Conservation (phyloP, 2,329 filamentous ascomycete species). For the Claviceps maximensis region DNA sequence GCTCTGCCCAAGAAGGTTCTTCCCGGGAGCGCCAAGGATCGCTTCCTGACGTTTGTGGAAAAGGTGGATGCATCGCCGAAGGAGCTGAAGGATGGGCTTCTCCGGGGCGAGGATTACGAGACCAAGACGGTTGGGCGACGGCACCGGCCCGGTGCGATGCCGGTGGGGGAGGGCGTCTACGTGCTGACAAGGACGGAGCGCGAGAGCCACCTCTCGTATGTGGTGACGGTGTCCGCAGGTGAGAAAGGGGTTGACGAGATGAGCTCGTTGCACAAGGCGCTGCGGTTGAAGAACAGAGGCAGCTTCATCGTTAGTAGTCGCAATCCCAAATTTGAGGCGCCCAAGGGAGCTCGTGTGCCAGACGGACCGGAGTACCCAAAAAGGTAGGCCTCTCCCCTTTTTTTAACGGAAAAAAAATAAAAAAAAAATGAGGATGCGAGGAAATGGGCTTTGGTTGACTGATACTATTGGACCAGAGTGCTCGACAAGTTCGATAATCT, state of each 20-base stretch:
- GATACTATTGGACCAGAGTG: slow-evolving; percentile 31
- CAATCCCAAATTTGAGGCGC: slow-evolving; percentile 60
- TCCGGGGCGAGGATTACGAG: slow-evolving; percentile 52
- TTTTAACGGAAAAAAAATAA: too few relatives aligned
- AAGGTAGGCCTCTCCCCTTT: slow-evolving; percentile 33
- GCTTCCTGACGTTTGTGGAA: slow-evolving; percentile 74
- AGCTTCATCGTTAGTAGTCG: slow-evolving; percentile 66
- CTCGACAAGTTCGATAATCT: slow-evolving; percentile 57
- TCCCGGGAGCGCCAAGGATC: slow-evolving; percentile 53
- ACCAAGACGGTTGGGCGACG: slow-evolving; percentile 64
- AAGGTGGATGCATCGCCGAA: slow-evolving; percentile 53
- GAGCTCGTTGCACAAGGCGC: slow-evolving; percentile 58
- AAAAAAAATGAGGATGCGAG: too few relatives aligned
- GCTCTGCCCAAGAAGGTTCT: slow-evolving; percentile 76
- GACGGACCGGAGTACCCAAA: slow-evolving; percentile 57
- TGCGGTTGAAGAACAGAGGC: slow-evolving; percentile 45
- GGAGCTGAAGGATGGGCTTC: slow-evolving; percentile 59
- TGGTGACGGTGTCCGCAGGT: slow-evolving; percentile 46
- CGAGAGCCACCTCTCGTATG: slow-evolving; percentile 66
- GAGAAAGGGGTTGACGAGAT: slow-evolving; percentile 25
- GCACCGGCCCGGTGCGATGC: slow-evolving; percentile 54
- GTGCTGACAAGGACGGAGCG: slow-evolving; percentile 60
- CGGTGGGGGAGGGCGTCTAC: slow-evolving; percentile 77
- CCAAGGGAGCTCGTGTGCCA: slow-evolving; percentile 48
- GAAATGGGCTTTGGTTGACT: not conserved